Base-by-base conservation (phyloP, 139 green algal genomes). In the Coccomyxa sp. region DNA sequence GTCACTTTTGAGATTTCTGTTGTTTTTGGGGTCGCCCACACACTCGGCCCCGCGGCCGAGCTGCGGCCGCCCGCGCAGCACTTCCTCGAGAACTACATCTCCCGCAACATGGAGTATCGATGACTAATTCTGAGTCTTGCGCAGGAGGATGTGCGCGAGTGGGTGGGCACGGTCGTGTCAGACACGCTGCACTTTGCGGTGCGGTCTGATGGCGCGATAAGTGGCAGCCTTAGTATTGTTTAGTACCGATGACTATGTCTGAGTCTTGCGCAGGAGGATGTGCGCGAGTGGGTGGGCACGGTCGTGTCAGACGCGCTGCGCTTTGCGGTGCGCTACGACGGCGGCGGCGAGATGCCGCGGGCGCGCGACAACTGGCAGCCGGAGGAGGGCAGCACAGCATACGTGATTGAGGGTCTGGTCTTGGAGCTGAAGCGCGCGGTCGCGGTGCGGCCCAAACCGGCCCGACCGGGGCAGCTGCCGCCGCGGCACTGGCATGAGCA, bases 121-220 rank as follows among this genome's bases (percentile, higher is more conserved):
- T 18, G 23, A 31, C 25, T 77, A 15, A 15, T 1, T 77, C 23
- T 18, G 71, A 31, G n/a, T 38, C 27, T 77, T 30, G 23, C 71
- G 71, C 71, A 77, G 71, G 71, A 77, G 71, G 71, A 77, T 38
- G 71, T 77, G 23, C 71, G 71, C 27, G 31, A 77, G 23, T 77
- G 71, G 71, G 71, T 77, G 71, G 71, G 23, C 25, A 38, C 14
- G 71, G 14, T 77, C 3, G 14, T 77, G 27, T 10, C 14, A 3
- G 71, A 77, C 71, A 12, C 71, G 71, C 71, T 77, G 71, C 66
- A 9, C 66, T 51, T 51, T 7, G 7, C 38, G 38, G 38, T 51
- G 38, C 38, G 38, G 3, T 51, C 3, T 7, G 38, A 51, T 51
- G 38, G 38, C 38, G 38, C 38, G 7, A 51, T 7, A 51, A 51